Evolutionary conservation across 345 rosid genomes (phyloP), one percentile per base, ranked within the genome.

Genomic region (Mercurialis annua): DNA sequence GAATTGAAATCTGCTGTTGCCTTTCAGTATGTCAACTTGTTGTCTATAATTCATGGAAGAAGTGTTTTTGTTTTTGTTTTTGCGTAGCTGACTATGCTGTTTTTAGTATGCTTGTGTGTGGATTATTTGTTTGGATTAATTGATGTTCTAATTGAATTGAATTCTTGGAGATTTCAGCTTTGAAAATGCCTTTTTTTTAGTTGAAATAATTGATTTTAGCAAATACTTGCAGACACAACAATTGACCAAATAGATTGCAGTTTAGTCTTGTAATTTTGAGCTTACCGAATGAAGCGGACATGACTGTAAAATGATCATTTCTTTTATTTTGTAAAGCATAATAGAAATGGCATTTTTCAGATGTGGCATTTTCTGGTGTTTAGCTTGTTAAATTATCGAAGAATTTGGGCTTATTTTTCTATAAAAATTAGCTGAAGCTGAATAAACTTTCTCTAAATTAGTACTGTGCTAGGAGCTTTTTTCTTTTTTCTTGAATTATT

Each of bases 1-100:
- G 90, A 88, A 68, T 80, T 94, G 71, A 89, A 87, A 71, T 86
- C 88, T 20, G 87, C 88, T 38, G 74, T 84, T 72, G 81, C 82
- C 20, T 80, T 70, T 74, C 93, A 84, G 99, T 91, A 79, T 54
- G 98, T 73, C 29, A 69, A 63, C 54, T 59, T 36, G 5, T 36
- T 36, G 12, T 23, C 11, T 20, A 12, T 12, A 31, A 2, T 57
- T 21, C 12, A 20, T 5, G 10, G 10, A 5, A 20, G 10, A 10
- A 21, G 15, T 26, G 5, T 30, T 4, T 20, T 4, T 30, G 15
- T 18, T 2, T 10, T 34, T 49, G 29, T 20, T 10, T 47, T 30
- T 26, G 11, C 27, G 2, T 47, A 20, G 12, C 36, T 49, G 44
- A 34, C 18, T 21, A n/a, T 64, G 56, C 21, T 47, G 30, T 33